Evolutionary conservation across 78 protist genomes (phyloP).

Genomic region (Anaeramoeba flamelloides): DNA sequence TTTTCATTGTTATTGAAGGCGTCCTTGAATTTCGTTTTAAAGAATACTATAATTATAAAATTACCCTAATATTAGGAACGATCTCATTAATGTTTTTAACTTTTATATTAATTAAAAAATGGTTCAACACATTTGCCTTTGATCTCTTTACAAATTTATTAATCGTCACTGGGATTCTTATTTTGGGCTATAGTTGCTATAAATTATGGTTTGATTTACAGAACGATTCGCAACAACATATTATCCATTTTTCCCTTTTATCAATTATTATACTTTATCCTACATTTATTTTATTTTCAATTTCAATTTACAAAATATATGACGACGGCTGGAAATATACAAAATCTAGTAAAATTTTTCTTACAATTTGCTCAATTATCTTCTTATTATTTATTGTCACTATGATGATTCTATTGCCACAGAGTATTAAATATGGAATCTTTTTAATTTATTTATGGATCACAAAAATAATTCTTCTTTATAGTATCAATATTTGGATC

Average conservation of each 20-base stretch:
- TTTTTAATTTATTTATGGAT: too few species aligned
- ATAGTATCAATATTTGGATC: too few species aligned
- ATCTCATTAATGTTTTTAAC: background rate
- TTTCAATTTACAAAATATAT: background rate
- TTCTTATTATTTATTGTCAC: too few species aligned
- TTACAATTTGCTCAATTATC: too few species aligned
- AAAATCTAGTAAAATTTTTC: too few species aligned
- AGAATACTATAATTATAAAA: background rate
- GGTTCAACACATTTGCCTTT: background rate
- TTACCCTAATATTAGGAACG: background rate
- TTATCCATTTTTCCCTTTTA: background rate
- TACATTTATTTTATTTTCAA: background rate
- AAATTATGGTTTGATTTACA: too few species aligned
- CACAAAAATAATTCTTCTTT: too few species aligned
- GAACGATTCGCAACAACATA: background rate
- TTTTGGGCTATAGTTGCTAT: background rate
- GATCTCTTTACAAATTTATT: background rate
- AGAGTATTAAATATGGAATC: too few species aligned
- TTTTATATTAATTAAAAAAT: background rate
- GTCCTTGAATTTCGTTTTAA: background rate
- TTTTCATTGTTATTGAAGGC: background rate
- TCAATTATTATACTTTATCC: background rate
- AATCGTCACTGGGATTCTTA: background rate
- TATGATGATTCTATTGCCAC: too few species aligned
- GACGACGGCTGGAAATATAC: too few species aligned